These are phyloP conservation scores for Cystobasidium onofrii DNA, from an alignment of 768 basidiomycete species.

Conservation along the genomic window DNA sequence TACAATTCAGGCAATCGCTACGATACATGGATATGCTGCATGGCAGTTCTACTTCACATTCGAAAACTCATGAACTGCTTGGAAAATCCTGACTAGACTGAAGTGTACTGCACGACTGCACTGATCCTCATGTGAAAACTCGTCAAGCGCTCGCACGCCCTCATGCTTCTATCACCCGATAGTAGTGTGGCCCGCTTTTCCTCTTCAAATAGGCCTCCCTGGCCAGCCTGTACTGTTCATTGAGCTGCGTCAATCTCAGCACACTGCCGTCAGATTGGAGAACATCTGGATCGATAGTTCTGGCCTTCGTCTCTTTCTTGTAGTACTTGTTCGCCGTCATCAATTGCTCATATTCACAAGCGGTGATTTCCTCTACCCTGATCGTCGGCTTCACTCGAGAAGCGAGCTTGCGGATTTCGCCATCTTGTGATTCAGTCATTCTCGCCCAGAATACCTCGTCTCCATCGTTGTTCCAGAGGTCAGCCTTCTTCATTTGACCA, in stretches of 20 bases:
- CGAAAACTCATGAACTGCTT: neutral
- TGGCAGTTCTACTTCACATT: too few species aligned
- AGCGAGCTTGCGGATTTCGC: conserved; percentile 18
- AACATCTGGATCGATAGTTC: conserved; percentile 36
- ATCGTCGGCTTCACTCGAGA: conserved; percentile 4
- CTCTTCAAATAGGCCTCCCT: conserved; percentile 8
- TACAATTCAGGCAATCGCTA: too few species aligned
- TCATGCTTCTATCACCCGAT: neutral
- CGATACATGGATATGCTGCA: too few species aligned
- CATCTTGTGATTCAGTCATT: conserved; percentile 2
- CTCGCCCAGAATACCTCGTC: conserved; percentile 34
- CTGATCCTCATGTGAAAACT: neutral
- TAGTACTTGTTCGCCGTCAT: neutral
- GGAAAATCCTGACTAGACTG: neutral
- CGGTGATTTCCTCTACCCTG: neutral
- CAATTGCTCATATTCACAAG: conserved; percentile 14
- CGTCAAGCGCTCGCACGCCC: neutral
- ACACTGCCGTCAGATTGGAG: conserved; percentile 1
- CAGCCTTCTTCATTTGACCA: conserved; percentile 7
- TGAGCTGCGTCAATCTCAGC: conserved; percentile 28
- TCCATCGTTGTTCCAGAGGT: conserved; percentile 16
- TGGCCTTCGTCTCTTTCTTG: conserved; percentile 9
- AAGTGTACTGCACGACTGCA: neutral
- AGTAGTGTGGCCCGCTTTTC: conserved; percentile 5
- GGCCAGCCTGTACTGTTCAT: conserved; percentile 10